Conservation (phyloP, 352 stramenopile species). For the Achlya hypogyna region DNA sequence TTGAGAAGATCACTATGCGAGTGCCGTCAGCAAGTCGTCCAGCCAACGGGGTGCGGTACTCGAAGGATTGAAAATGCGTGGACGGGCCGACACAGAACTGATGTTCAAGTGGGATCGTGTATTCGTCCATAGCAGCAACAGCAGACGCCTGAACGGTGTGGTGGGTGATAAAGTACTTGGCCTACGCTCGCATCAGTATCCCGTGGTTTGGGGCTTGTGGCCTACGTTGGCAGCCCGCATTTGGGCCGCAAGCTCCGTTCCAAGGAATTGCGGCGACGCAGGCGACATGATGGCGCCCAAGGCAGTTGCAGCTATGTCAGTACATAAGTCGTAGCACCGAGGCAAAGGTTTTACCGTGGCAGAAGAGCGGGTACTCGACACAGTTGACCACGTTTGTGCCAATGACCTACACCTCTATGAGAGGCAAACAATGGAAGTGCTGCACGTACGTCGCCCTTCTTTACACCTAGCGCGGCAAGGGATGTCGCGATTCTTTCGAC, state of each 20-base stretch:
- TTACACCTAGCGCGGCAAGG: slow-evolving; percentile 28
- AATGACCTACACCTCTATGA: not conserved
- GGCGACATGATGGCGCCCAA: slow-evolving; percentile 47
- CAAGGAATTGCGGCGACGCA: slow-evolving; percentile 43
- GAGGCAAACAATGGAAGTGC: not conserved
- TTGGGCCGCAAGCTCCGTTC: slow-evolving; percentile 30
- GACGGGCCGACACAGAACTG: not conserved
- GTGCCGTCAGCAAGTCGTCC: slow-evolving; percentile 24
- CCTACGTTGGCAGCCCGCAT: slow-evolving; percentile 29
- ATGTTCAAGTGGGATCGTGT: not conserved
- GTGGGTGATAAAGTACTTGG: not conserved
- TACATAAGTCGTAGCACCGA: not conserved
- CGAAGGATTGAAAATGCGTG: not conserved
- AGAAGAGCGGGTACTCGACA: slow-evolving; percentile 38
- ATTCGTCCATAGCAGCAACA: not conserved
- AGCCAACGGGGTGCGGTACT: not conserved
- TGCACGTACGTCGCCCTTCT: slow-evolving; percentile 31
- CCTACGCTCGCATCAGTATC: not conserved
- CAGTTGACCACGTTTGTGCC: slow-evolving; percentile 38
- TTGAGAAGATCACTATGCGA: slow-evolving; percentile 18
- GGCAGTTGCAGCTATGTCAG: slow-evolving; percentile 29
- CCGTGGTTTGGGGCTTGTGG: not conserved
- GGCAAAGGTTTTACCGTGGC: slow-evolving; percentile 29
- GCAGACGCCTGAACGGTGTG: not conserved
- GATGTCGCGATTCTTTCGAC: slow-evolving; percentile 28